Conservation (phyloP, 2,329 filamentous ascomycete genomes). For the Eutypa lata region DNA sequence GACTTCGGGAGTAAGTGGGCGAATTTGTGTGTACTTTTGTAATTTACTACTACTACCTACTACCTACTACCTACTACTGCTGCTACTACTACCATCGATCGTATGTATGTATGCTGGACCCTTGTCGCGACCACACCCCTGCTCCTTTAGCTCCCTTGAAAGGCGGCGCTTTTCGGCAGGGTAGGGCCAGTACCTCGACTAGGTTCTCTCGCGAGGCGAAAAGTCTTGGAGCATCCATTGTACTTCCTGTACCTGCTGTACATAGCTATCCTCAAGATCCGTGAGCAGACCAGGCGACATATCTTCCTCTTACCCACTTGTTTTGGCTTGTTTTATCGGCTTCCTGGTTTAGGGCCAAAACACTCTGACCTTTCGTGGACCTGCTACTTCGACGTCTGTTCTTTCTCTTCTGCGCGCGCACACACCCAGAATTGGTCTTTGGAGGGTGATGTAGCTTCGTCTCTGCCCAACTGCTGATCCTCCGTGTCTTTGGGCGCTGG, state of each 20-base stretch:
- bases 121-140: conserved; percentile 4
- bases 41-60: not conserved
- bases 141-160: conserved; percentile 6
- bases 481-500: conserved; percentile 14
- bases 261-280: not conserved
- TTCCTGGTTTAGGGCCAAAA: not conserved
- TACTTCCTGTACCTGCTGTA: not conserved
- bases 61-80: not conserved
- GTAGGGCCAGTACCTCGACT: conserved; percentile 5
- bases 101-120: not conserved
- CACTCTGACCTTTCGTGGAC: not conserved
- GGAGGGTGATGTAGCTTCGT: conserved; percentile 20
- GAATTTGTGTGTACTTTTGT: not conserved
- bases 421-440: conserved; percentile 4
- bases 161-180: conserved; percentile 2
- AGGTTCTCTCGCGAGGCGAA: conserved; percentile 1
- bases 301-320: not conserved
- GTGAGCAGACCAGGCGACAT: not conserved
- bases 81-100: not conserved
- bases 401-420: not conserved
- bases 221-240: not conserved
- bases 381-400: not conserved
- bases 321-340: conserved; percentile 1
- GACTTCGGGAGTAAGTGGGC: not conserved
- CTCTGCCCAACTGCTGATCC: conserved; percentile 37